These are phyloP conservation scores for Jackrogersella minutella DNA, from an alignment of 495 filamentous ascomycete species.

Conservation along the genomic window DNA sequence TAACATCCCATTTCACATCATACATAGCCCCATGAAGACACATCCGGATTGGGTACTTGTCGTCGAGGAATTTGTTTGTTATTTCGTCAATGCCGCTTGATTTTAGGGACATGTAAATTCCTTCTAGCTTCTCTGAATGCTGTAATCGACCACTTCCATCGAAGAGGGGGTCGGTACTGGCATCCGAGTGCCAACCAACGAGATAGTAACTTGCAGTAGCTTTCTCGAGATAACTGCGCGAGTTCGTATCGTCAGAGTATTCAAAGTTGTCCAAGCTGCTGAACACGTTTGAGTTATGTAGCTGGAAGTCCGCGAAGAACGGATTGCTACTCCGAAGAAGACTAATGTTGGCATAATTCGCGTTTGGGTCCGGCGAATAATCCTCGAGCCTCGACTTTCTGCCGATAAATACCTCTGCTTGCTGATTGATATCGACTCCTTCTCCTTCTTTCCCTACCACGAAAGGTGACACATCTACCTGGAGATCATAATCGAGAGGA, in stretches of 20 bases:
- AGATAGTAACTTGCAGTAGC: constrained; percentile 59
- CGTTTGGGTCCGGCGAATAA: constrained; percentile 36
- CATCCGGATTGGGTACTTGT: background rate
- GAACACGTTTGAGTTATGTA: constrained; percentile 61
- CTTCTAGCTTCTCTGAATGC: background rate
- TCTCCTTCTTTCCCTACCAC: constrained; percentile 22
- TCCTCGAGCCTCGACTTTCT: constrained; percentile 24
- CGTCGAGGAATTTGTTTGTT: constrained; percentile 11
- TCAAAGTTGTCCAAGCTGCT: constrained; percentile 56
- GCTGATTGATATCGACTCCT: constrained; percentile 41
- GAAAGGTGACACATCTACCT: constrained; percentile 60
- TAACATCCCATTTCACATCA: constrained; percentile 50
- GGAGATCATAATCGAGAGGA: constrained; percentile 48
- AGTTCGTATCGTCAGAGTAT: constrained; percentile 35
- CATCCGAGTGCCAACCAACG: constrained; percentile 58
- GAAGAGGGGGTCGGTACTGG: background rate
- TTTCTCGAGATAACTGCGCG: constrained; percentile 26
- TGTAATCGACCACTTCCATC: background rate
- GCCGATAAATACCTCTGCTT: constrained; percentile 64
- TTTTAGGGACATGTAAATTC: background rate
- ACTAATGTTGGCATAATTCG: constrained; percentile 35
- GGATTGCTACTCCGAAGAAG: constrained; percentile 53
- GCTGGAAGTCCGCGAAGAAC: constrained; percentile 61
- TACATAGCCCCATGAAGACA: constrained; percentile 60
- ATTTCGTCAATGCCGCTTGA: background rate